These are phyloP conservation scores for Novymonas esmeraldas DNA, from an alignment of 208 protist genomes.

Conservation along the genomic window DNA sequence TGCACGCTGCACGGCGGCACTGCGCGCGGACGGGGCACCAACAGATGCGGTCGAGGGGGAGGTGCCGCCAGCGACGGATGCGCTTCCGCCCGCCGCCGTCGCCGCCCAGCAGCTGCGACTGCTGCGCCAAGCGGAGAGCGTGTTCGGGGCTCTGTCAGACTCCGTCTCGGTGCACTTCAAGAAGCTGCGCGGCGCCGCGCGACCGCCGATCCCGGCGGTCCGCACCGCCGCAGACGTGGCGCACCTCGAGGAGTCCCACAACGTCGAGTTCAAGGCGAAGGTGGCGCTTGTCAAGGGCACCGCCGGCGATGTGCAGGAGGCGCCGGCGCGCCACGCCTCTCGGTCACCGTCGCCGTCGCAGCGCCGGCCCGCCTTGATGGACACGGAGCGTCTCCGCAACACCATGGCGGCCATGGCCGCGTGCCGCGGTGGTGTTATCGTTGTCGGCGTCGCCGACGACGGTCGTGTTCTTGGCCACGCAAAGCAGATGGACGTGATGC, in stretches of 20 bases:
- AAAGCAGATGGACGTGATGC: constrained; percentile 36
- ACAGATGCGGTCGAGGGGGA: background rate
- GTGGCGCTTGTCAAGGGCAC: constrained; percentile 10
- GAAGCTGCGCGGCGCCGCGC: constrained; percentile 46
- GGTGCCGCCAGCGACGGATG: background rate
- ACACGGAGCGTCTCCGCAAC: constrained; percentile 76
- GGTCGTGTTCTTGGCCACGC: constrained; percentile 64
- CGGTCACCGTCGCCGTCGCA: background rate
- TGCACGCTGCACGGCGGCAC: background rate
- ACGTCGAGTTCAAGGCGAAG: constrained; percentile 81
- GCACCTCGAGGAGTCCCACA: constrained; percentile 54
- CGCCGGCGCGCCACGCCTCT: too few species aligned
- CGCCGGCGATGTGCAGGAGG: background rate
- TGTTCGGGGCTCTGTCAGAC: constrained; percentile 63
- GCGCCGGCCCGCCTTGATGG: constrained; percentile 26
- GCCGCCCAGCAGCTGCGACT: constrained; percentile 16
- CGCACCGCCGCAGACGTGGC: constrained; percentile 50
- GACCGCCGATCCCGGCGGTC: constrained; percentile 30
- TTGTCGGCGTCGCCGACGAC: constrained; percentile 79
- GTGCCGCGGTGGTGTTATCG: constrained; percentile 69
- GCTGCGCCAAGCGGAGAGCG: constrained; percentile 21
- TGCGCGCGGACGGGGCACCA: background rate
- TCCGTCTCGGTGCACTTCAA: constrained; percentile 63
- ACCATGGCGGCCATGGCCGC: constrained; percentile 85
- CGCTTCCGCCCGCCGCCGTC: constrained; percentile 3